phyloP scores from a whole-genome alignment of 176 grass and related monocot species.

The Phragmites australis region DNA sequence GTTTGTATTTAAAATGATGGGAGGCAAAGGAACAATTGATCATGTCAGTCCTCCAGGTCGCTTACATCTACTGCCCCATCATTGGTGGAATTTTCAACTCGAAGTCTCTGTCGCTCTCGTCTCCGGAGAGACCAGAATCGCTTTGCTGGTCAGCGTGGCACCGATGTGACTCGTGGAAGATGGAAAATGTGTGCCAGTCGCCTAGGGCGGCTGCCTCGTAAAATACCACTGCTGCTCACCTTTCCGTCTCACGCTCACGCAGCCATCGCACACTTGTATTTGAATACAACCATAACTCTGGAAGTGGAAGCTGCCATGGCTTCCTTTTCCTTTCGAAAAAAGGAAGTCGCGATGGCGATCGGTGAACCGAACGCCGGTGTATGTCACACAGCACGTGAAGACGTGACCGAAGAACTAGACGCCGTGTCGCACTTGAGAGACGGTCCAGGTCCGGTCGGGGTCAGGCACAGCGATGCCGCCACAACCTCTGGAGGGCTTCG shows the following conservation, averaged over 20 bases:
- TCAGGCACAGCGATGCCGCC: background rate
- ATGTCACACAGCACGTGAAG: background rate
- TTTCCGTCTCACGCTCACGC: background rate
- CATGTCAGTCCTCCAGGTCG: constrained; percentile 17
- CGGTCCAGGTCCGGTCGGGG: background rate
- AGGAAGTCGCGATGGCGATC: background rate
- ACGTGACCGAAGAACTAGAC: too few species aligned
- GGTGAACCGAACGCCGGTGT: background rate
- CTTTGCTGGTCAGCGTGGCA: background rate
- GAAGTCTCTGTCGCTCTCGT: constrained; percentile 4
- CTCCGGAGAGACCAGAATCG: background rate
- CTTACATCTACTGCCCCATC: background rate
- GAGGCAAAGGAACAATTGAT: constrained; percentile 14
- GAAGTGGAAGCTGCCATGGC: constrained; percentile 25
- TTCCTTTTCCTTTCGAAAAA: background rate
- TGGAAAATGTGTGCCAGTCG: background rate
- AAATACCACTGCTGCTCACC: background rate
- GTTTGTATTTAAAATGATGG: background rate
- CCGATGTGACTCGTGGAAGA: constrained; percentile 9
- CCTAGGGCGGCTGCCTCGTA: background rate
- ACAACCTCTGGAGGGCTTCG: background rate
- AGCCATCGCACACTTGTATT: background rate
- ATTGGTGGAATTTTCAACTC: background rate
- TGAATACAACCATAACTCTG: background rate
- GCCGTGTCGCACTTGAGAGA: background rate